These are phyloP conservation scores for Chaetoscypha palmicola DNA, from an alignment of 2,329 filamentous ascomycete genomes.

Conservation along the genomic window DNA sequence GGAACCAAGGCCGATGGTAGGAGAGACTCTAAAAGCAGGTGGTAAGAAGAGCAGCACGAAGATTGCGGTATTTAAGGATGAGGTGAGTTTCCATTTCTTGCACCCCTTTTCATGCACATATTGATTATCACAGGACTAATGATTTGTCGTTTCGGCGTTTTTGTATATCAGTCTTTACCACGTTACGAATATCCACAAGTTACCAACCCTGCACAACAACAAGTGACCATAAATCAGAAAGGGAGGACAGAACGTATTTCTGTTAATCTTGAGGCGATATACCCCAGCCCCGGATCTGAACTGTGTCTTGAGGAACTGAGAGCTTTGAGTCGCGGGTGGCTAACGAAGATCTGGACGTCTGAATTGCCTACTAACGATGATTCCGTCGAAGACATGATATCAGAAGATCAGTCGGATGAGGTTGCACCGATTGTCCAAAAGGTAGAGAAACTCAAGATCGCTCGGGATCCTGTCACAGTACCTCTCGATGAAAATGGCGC, in stretches of 20 bases:
- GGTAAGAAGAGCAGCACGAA: slow-evolving; percentile 77
- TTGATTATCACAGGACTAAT: slow-evolving; percentile 99
- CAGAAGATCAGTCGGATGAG: slow-evolving; percentile 11
- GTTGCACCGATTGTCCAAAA: slow-evolving; percentile 19
- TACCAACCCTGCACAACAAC: slow-evolving; percentile 63
- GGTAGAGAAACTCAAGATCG: slow-evolving; percentile 31
- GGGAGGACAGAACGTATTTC: slow-evolving; percentile 82
- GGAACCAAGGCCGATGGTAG: slow-evolving; percentile 83
- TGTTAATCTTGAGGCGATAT: slow-evolving; percentile 78
- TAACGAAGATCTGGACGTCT: slow-evolving; percentile 49
- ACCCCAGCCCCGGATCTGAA: slow-evolving; percentile 71
- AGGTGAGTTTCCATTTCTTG: slow-evolving; percentile 60
- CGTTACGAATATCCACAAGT: slow-evolving; percentile 48
- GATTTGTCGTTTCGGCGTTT: slow-evolving; percentile 42
- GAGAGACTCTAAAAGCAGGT: slow-evolving; percentile 81
- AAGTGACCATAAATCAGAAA: slow-evolving; percentile 74
- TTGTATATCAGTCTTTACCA: slow-evolving; percentile 54
- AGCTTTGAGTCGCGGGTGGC: slow-evolving; percentile 66
- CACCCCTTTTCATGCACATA: slow-evolving; percentile 44
- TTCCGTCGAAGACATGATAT: slow-evolving; percentile 1
- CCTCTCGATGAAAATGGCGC: slow-evolving; percentile 55
- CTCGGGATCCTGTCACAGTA: slow-evolving; percentile 33
- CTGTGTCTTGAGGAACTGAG: slow-evolving; percentile 88
- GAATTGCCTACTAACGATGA: slow-evolving; percentile 14
- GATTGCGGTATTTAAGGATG: slow-evolving; percentile 90